Evolutionary conservation across 257 asterid genomes (phyloP).

Genomic region (Rauvolfia tetraphylla): DNA sequence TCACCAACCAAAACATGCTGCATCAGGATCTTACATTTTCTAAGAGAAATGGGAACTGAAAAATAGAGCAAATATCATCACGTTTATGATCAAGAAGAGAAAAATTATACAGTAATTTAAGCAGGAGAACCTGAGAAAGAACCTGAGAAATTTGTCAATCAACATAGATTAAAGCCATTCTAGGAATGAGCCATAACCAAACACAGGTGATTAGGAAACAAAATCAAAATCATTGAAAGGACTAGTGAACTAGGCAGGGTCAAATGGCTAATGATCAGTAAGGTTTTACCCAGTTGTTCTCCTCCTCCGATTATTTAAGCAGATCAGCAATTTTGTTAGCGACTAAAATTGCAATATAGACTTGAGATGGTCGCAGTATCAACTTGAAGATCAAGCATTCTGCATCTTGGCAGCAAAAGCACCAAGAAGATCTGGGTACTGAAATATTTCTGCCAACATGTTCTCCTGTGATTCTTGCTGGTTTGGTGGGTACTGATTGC

Average conservation of each 20-base stretch:
- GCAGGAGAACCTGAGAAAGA: too few relatives aligned
- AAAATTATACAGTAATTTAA: too few relatives aligned
- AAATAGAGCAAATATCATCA: neutral
- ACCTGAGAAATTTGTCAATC: neutral
- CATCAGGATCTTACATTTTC: neutral
- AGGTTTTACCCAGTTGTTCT: too few relatives aligned
- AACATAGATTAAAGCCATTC: too few relatives aligned
- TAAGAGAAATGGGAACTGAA: neutral
- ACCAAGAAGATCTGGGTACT: constrained; percentile 31
- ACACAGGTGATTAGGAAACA: neutral
- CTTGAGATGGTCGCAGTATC: neutral
- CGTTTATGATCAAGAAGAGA: neutral
- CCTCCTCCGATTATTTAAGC: neutral
- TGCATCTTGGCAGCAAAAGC: constrained; percentile 30
- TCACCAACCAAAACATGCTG: neutral
- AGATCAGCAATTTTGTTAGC: neutral
- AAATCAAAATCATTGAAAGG: too few relatives aligned
- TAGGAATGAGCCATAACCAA: neutral
- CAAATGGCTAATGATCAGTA: too few relatives aligned
- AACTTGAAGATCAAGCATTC: constrained; percentile 24
- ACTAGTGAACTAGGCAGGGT: too few relatives aligned
- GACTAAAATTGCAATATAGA: too few relatives aligned
- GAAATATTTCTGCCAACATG: constrained; percentile 23
- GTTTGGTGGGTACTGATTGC: constrained; percentile 9
- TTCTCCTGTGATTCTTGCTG: constrained; percentile 19